Conservation (phyloP, 345 rosid genomes). For the Brassica napus region DNA sequence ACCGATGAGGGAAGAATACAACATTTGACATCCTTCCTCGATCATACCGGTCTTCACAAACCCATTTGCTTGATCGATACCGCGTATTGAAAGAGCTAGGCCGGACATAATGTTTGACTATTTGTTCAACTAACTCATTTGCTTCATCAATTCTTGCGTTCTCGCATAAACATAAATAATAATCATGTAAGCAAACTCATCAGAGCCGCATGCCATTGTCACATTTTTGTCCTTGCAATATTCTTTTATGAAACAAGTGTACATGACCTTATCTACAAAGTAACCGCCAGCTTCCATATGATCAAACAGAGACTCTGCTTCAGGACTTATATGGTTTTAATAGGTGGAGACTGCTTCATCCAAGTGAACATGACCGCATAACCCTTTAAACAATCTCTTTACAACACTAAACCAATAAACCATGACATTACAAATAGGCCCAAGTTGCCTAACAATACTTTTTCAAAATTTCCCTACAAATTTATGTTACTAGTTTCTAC, state of each 20-base stretch:
- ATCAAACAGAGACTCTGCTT: conserved; percentile 55
- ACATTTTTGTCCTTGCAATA: conserved; percentile 56
- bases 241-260: conserved; percentile 53
- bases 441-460: neutral
- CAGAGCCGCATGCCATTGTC: conserved; percentile 38
- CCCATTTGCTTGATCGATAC: conserved; percentile 51
- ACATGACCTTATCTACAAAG: conserved; percentile 57
- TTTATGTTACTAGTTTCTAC: neutral
- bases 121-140: conserved; percentile 51
- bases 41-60: conserved; percentile 57
- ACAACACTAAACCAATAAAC: conserved; percentile 48
- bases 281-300: conserved; percentile 60
- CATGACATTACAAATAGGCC: neutral
- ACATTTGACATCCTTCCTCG: conserved; percentile 53
- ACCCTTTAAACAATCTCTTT: conserved; percentile 49
- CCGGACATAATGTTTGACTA: conserved; percentile 45
- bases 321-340: conserved; percentile 51
- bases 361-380: conserved; percentile 51
- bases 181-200: conserved; percentile 59
- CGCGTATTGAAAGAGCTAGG: conserved; percentile 59
- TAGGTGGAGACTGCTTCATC: conserved; percentile 53
- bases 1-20: conserved; percentile 54
- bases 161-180: conserved; percentile 65
- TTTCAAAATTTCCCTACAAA: neutral
- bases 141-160: conserved; percentile 51